A percentile compares a stretch with the other conserved stretches of the same genome.
Evolutionary conservation across 2,329 filamentous ascomycete species (phyloP).

Genomic region (Monosporascus sp.): DNA sequence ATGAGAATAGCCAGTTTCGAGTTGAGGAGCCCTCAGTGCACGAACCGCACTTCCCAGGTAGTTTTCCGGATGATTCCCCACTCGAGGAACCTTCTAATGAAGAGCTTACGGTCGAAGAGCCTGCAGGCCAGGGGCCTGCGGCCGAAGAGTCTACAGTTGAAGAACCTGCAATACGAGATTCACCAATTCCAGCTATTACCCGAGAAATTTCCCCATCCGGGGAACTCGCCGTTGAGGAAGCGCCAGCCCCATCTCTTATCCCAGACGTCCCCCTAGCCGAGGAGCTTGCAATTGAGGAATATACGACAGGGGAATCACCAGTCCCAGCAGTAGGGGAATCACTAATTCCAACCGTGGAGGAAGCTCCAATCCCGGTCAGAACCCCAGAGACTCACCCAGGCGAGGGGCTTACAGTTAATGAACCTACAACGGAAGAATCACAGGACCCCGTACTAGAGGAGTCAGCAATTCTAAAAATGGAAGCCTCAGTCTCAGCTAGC

Average conservation of each 20-base stretch:
- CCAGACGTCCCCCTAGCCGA: not conserved
- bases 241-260: not conserved
- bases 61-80: slow-evolving; percentile 4
- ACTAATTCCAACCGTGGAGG: not conserved
- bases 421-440: no score
- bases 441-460: no score
- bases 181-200: no score
- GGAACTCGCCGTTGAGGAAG: not conserved
- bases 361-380: no score
- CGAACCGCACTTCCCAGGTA: no score
- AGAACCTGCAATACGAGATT: not conserved
- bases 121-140: not conserved
- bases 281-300: not conserved
- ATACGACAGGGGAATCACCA: not conserved
- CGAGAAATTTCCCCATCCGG: not conserved
- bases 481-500: no score
- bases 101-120: not conserved
- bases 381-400: no score
- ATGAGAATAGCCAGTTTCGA: slow-evolving; percentile 1
- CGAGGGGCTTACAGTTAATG: no score
- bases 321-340: not conserved
- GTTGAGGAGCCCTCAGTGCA: no score
- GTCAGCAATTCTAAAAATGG: no score
- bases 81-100: not conserved
- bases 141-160: not conserved